Percentiles rank a stretch among this genome's conserved stretches.
Evolutionary conservation across 306 rosid species (phyloP).

Genomic region (apple (Malus domestica)): ASM211411v1 NC_041790.1:36306001-36306500

Average conservation of each 20-base stretch:
- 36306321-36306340: conserved; percentile 52
- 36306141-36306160: too few species aligned
- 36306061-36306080: conserved; percentile 1
- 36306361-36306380: conserved; percentile 51
- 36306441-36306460: neutral
- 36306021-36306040: neutral
- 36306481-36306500: neutral
- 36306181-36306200: too few species aligned
- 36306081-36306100: neutral
- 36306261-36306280: too few species aligned
- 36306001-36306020: neutral
- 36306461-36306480: neutral
- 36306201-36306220: neutral
- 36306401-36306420: conserved; percentile 50
- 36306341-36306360: conserved; percentile 44
- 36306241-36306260: neutral
- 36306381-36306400: conserved; percentile 58
- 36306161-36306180: too few species aligned
- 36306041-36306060: conserved; percentile 1
- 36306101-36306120: neutral
- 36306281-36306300: neutral
- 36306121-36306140: too few species aligned
- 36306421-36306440: conserved; percentile 15
- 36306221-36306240: neutral
- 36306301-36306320: conserved; percentile 24